phyloP scores from a whole-genome alignment of 352 stramenopile species.

The Vaucheria bursata region DNA sequence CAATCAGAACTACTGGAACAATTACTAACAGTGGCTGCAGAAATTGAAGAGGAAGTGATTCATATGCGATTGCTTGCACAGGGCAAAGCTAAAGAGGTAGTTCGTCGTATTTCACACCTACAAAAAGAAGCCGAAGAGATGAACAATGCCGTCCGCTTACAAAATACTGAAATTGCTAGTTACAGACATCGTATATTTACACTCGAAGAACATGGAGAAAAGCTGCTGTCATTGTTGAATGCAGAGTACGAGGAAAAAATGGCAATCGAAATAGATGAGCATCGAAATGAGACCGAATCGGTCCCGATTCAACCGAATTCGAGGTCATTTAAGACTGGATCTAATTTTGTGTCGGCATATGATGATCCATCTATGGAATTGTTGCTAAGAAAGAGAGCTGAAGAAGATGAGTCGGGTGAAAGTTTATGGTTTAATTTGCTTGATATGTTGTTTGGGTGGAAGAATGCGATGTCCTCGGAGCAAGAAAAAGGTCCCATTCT shows the following conservation, averaged over 20 bases:
- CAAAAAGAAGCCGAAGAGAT: neutral
- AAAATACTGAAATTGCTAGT: too few relatives aligned
- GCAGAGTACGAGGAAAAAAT: too few relatives aligned
- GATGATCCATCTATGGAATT: neutral
- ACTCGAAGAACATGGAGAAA: too few relatives aligned
- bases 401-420: neutral
- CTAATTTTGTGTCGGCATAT: neutral
- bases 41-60: neutral
- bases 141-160: neutral
- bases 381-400: neutral
- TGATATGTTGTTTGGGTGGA: constrained; percentile 8
- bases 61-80: neutral
- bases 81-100: neutral
- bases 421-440: neutral
- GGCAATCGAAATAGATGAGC: too few relatives aligned
- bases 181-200: too few relatives aligned
- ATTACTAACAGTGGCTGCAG: neutral
- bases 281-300: too few relatives aligned
- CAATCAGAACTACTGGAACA: too few relatives aligned
- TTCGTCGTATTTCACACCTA: neutral
- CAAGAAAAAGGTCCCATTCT: too few relatives aligned
- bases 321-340: too few relatives aligned
- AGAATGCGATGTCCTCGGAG: too few relatives aligned
- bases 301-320: too few relatives aligned
- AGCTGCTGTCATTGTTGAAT: too few relatives aligned